phyloP scores from a whole-genome alignment of 176 grass and related monocot genomes.

The Zoysia pacifica region DNA sequence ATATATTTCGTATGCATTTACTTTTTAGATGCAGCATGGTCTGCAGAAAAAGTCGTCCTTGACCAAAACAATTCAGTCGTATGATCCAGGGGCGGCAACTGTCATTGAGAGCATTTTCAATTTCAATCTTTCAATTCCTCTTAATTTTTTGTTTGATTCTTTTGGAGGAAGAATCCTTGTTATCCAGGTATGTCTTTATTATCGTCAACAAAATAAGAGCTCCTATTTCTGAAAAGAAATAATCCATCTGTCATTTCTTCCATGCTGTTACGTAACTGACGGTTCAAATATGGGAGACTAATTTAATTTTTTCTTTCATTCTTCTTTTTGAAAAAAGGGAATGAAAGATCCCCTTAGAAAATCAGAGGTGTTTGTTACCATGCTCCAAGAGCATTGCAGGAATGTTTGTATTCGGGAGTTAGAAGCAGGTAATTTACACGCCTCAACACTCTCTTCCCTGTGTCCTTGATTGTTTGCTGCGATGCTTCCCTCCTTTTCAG shows the following conservation, averaged over 20 bases:
- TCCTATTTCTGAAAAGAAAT: background rate
- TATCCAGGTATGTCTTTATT: slow-evolving; percentile 62
- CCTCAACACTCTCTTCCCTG: background rate
- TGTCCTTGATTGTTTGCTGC: background rate
- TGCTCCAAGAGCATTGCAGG: slow-evolving; percentile 71
- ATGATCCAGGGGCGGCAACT: slow-evolving; percentile 82
- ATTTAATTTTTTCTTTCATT: slow-evolving; percentile 8
- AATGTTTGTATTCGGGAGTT: slow-evolving; percentile 64
- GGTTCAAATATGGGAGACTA: slow-evolving; percentile 32
- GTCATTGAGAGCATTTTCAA: slow-evolving; percentile 80
- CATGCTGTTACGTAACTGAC: slow-evolving; percentile 25
- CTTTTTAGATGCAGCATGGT: background rate
- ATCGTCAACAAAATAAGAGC: background rate
- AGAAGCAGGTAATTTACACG: slow-evolving; percentile 63
- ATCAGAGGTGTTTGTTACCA: slow-evolving; percentile 65
- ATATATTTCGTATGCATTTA: slow-evolving; percentile 40
- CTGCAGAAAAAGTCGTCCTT: slow-evolving; percentile 45
- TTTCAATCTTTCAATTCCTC: slow-evolving; percentile 86
- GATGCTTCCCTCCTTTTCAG: background rate
- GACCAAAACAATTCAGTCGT: slow-evolving; percentile 73
- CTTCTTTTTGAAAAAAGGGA: slow-evolving; percentile 51
- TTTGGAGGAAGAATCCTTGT: slow-evolving; percentile 81
- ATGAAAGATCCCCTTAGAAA: slow-evolving; percentile 84
- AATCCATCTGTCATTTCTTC: slow-evolving; percentile 13
- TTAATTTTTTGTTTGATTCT: slow-evolving; percentile 85